Percentiles rank a stretch among this genome's conserved stretches.
These are phyloP conservation scores for Dovyalis caffra DNA, from an alignment of 345 rosid species.

Conservation along the genomic window DNA sequence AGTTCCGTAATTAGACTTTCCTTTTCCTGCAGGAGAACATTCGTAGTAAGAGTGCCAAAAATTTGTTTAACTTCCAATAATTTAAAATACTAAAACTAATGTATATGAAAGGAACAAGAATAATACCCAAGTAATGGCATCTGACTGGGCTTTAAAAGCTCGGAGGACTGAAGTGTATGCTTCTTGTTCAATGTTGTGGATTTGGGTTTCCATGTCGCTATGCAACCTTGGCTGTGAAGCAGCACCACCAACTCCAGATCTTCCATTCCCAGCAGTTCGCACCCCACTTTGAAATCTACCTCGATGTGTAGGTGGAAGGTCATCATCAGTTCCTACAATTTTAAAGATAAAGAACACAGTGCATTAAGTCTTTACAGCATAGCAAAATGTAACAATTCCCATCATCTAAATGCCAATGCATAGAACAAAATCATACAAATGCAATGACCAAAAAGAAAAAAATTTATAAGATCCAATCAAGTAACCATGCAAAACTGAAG, in stretches of 20 bases:
- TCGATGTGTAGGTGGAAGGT: slow-evolving; percentile 91
- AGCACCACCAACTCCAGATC: slow-evolving; percentile 60
- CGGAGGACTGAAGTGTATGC: slow-evolving; percentile 84
- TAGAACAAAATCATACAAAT: background rate
- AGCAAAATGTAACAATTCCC: background rate
- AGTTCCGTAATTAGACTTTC: slow-evolving; percentile 95
- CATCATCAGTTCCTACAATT: slow-evolving; percentile 93
- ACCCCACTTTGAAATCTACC: slow-evolving; percentile 81
- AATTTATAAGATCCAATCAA: background rate
- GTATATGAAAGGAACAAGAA: background rate
- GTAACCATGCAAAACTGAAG: background rate
- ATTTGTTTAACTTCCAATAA: background rate
- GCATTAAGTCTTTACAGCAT: background rate
- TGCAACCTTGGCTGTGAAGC: slow-evolving; percentile 65
- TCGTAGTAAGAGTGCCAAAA: background rate
- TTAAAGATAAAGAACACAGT: background rate
- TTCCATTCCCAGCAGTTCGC: slow-evolving; percentile 77
- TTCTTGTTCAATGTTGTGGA: slow-evolving; percentile 89
- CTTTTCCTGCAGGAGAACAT: slow-evolving; percentile 62
- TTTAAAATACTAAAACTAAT: background rate
- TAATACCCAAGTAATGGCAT: slow-evolving; percentile 95
- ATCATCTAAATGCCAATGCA: background rate
- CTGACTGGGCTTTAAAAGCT: slow-evolving; percentile 98
- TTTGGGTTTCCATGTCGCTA: slow-evolving; percentile 85
- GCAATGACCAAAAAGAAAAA: too few species aligned